A percentile compares a stretch with the other conserved stretches of the same genome.
These are phyloP conservation scores for Porcisia hertigi DNA, from an alignment of 208 protist species.

Conservation along the genomic window DNA sequence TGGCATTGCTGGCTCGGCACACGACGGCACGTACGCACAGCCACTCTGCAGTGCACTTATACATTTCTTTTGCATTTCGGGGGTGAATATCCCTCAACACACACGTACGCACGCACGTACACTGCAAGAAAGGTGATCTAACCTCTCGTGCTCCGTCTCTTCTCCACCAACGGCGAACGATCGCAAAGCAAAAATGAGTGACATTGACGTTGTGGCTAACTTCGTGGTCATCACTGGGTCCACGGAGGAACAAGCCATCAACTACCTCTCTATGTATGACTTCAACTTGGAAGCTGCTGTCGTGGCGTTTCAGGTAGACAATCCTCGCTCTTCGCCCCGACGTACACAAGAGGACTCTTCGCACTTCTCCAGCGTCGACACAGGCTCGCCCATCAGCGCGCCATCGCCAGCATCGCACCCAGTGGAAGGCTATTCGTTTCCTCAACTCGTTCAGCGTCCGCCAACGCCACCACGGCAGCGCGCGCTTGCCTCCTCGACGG, in stretches of 20 bases:
- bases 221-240: slow-evolving; percentile 74
- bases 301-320: slow-evolving; percentile 34
- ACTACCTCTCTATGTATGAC: slow-evolving; percentile 49
- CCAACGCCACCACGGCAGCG: slow-evolving; percentile 15
- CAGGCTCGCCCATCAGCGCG: slow-evolving; percentile 26
- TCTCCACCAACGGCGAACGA: too few species aligned
- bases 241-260: slow-evolving; percentile 58
- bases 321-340: slow-evolving; percentile 1
- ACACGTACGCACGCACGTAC: neutral
- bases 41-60: neutral
- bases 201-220: slow-evolving; percentile 55
- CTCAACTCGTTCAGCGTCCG: slow-evolving; percentile 17
- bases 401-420: slow-evolving; percentile 22
- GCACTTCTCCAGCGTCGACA: slow-evolving; percentile 23
- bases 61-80: neutral
- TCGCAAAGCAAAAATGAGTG: slow-evolving; percentile 26
- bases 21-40: neutral
- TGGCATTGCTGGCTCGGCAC: neutral
- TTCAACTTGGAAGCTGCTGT: slow-evolving; percentile 63
- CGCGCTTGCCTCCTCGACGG: slow-evolving; percentile 19
- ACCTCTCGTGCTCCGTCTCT: neutral
- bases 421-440: slow-evolving; percentile 17
- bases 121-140: neutral
- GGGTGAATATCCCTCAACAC: neutral
- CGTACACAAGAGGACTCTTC: slow-evolving; percentile 4